A percentile compares a stretch with the other conserved stretches of the same genome.
Evolutionary conservation across 2,329 filamentous ascomycete genomes (phyloP).

Genomic region (Hymenoscyphus repandus): DNA sequence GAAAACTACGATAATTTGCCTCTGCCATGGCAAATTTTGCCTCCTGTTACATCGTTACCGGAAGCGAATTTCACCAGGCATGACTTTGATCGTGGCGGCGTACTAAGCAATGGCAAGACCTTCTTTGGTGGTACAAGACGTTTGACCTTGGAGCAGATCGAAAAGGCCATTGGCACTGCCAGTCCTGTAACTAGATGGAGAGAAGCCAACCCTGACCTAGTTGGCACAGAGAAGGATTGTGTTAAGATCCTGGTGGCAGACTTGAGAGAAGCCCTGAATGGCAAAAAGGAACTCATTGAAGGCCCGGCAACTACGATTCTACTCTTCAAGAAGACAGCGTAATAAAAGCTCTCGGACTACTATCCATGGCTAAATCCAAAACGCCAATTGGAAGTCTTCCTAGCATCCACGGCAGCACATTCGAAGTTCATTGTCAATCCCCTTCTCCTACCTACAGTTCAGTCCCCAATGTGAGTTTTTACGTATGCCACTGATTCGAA

Average conservation of each 20-base stretch:
- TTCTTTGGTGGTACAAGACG: conserved; percentile 26
- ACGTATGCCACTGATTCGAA: background rate
- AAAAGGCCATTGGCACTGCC: conserved; percentile 30
- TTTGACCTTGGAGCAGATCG: conserved; percentile 17
- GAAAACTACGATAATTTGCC: conserved; percentile 37
- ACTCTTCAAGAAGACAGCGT: conserved; percentile 19
- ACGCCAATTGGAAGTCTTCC: too few relatives aligned
- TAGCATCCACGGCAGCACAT: too few relatives aligned
- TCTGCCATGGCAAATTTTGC: conserved; percentile 39
- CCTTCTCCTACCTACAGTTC: too few relatives aligned
- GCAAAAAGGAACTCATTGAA: conserved; percentile 9
- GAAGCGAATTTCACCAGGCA: conserved; percentile 30
- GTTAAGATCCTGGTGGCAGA: conserved; percentile 21
- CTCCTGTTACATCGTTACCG: conserved; percentile 29
- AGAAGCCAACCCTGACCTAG: conserved; percentile 33
- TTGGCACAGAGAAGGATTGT: conserved; percentile 35
- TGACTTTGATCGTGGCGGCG: conserved; percentile 34
- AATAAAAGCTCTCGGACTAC: background rate
- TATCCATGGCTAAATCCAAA: background rate
- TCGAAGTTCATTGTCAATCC: too few relatives aligned
- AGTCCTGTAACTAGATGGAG: conserved; percentile 37
- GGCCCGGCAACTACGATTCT: conserved; percentile 15
- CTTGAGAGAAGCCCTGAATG: conserved; percentile 13
- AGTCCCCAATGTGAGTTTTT: too few relatives aligned
- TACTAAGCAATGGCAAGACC: conserved; percentile 22